Percentiles rank a stretch among this genome's conserved stretches.
phyloP scores from a whole-genome alignment of 306 rosid species.

The Ormosia emarginata region DNA sequence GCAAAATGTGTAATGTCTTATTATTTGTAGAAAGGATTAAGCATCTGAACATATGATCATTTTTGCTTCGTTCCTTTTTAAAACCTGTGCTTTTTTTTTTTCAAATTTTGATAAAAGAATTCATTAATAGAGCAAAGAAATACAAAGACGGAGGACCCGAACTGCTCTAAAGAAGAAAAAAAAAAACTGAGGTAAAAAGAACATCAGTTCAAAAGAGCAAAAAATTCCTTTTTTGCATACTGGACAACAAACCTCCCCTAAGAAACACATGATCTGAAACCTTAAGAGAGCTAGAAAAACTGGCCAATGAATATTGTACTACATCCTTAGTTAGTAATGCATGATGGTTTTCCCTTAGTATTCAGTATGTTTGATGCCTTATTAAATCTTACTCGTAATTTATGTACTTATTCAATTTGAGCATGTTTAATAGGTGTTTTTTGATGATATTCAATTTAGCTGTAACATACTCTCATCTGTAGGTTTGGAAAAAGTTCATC shows the following conservation, averaged over 20 bases:
- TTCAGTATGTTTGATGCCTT: neutral
- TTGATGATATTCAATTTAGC: constrained; percentile 6
- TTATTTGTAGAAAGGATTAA: neutral
- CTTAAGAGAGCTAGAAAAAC: neutral
- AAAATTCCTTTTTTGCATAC: neutral
- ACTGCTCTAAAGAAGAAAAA: neutral
- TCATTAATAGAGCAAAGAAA: neutral
- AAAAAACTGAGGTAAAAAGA: neutral
- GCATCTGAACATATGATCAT: neutral
- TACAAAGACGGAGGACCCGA: neutral
- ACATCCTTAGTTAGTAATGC: neutral
- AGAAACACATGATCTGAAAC: neutral
- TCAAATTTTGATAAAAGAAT: neutral
- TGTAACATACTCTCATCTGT: constrained; percentile 21
- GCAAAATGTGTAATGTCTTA: neutral
- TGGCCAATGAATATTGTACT: neutral
- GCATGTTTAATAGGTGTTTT: neutral
- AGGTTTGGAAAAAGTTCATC: constrained; percentile 91
- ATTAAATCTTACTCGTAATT: neutral
- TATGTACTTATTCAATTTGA: neutral
- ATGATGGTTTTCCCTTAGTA: neutral
- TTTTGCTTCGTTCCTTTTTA: neutral
- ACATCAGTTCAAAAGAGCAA: neutral
- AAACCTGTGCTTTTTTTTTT: neutral
- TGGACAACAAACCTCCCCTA: neutral